Evolutionary conservation across 805 yeast genomes (phyloP).

Genomic region (Kluyveromyces siamensis): DNA sequence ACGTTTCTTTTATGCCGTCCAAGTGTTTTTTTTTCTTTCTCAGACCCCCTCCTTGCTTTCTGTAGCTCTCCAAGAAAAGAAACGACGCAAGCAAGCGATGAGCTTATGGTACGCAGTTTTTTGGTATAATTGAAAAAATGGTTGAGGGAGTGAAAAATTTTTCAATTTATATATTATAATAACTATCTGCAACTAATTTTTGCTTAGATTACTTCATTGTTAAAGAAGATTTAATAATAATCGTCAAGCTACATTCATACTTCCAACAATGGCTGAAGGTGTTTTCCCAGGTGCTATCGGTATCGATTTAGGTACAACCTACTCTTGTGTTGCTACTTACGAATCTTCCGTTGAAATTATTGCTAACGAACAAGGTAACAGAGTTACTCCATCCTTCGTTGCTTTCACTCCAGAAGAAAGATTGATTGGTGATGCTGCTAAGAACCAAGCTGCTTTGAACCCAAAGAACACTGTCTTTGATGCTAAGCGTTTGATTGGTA

Average conservation of each 20-base stretch:
- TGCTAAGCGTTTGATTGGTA: conserved; percentile 76
- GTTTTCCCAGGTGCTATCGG: conserved; percentile 99
- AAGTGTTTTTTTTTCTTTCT: too few species aligned
- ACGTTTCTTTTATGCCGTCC: neutral
- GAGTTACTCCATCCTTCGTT: conserved; percentile 76
- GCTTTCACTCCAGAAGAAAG: conserved; percentile 73
- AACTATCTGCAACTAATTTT: conserved; percentile 3
- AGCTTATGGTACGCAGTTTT: neutral
- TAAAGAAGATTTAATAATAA: conserved; percentile 1
- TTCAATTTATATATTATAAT: conserved; percentile 9
- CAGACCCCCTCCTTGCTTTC: neutral
- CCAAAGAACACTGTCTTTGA: conserved; percentile 72
- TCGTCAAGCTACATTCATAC: conserved; percentile 13
- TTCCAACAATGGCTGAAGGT: conserved; percentile 81
- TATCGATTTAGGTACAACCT: conserved; percentile 93
- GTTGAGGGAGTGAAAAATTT: conserved; percentile 13
- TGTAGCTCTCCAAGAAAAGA: neutral
- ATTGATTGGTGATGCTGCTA: conserved; percentile 76
- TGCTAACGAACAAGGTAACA: conserved; percentile 81
- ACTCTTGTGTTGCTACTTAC: conserved; percentile 73
- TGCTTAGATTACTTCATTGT: conserved; percentile 2
- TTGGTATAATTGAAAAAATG: neutral
- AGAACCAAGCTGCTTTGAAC: conserved; percentile 76
- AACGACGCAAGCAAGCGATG: neutral
- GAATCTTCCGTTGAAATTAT: conserved; percentile 70